Evolutionary conservation across 2,329 filamentous ascomycete species (phyloP).

Genomic region (Penicillium fuscoglaucum): DNA sequence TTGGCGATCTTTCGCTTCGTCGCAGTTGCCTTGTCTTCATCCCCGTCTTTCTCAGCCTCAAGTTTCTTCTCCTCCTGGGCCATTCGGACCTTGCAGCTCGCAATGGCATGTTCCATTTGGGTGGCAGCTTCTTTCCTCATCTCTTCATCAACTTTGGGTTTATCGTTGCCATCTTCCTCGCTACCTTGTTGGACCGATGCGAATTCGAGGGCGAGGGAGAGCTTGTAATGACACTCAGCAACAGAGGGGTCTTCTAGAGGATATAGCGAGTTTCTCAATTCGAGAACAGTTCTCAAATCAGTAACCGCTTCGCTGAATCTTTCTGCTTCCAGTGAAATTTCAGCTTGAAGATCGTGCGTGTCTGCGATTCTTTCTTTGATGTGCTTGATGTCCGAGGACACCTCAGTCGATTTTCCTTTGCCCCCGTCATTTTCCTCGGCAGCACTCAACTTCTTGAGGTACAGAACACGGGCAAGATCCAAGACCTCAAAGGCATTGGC

Average conservation of each 20-base stretch:
- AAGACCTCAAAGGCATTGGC: conserved; percentile 64
- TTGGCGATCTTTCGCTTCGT: conserved; percentile 54
- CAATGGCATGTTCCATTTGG: conserved; percentile 62
- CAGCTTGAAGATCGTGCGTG: conserved; percentile 88
- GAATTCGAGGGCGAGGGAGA: conserved; percentile 92
- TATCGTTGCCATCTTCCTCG: conserved; percentile 43
- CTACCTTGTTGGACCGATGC: conserved; percentile 66
- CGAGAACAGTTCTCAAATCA: conserved; percentile 75
- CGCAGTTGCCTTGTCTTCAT: conserved; percentile 44
- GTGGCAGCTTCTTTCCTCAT: conserved; percentile 58
- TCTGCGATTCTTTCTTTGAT: conserved; percentile 87
- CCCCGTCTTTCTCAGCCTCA: conserved; percentile 35
- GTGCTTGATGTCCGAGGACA: conserved; percentile 51
- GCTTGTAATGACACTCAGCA: conserved; percentile 94
- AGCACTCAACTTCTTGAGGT: conserved; percentile 56
- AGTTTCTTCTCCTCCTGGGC: conserved; percentile 53
- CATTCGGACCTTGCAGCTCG: conserved; percentile 57
- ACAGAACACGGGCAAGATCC: conserved; percentile 62
- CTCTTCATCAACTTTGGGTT: conserved; percentile 50
- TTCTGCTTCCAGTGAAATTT: conserved; percentile 97
- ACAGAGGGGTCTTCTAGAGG: conserved; percentile 78
- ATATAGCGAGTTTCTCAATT: conserved; percentile 76
- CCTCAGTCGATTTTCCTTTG: conserved; percentile 51
- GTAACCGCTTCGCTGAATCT: conserved; percentile 84
- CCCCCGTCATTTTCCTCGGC: conserved; percentile 45